A percentile compares a stretch with the other conserved stretches of the same genome.
phyloP scores from a whole-genome alignment of 1,284 basidiomycete genomes.

The Heimioporus punctisporus region DNA sequence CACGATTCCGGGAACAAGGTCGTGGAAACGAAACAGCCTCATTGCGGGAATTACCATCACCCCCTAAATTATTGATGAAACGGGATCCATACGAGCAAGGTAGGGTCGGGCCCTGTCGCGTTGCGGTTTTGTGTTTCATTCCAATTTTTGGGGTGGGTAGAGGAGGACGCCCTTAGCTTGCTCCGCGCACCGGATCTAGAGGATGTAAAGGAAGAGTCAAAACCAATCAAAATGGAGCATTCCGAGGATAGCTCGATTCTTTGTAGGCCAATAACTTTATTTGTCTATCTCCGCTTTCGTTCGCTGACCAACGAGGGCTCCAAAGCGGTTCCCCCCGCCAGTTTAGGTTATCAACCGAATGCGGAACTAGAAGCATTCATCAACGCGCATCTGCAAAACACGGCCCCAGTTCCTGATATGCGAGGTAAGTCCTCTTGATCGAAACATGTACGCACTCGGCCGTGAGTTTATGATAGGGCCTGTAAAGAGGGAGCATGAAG shows the following conservation, averaged over 20 bases:
- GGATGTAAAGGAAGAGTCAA: constrained; percentile 11
- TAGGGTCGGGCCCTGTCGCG: neutral
- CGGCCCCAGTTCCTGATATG: no score
- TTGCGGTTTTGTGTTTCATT: neutral
- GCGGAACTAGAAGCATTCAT: constrained; percentile 8
- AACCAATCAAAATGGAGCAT: constrained; percentile 15
- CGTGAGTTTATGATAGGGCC: neutral
- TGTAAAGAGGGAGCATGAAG: constrained; percentile 19
- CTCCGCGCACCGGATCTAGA: constrained; percentile 11
- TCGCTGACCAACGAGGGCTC: neutral
- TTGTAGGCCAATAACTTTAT: no score
- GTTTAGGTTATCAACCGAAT: constrained; percentile 7
- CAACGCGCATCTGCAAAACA: constrained; percentile 1
- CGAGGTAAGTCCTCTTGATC: neutral
- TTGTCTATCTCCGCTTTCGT: no score
- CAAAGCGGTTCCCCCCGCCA: neutral
- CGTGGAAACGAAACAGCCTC: neutral
- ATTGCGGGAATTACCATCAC: neutral
- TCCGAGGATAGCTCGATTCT: no score
- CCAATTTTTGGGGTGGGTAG: constrained; percentile 9
- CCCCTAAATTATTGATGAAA: constrained; percentile 23
- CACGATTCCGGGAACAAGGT: constrained; percentile 4
- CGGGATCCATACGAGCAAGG: constrained; percentile 34
- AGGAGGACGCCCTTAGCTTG: constrained; percentile 24
- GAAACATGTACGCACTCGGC: neutral